Conservation (phyloP, 805 yeast genomes). For the Candida silvicultrix region DNA sequence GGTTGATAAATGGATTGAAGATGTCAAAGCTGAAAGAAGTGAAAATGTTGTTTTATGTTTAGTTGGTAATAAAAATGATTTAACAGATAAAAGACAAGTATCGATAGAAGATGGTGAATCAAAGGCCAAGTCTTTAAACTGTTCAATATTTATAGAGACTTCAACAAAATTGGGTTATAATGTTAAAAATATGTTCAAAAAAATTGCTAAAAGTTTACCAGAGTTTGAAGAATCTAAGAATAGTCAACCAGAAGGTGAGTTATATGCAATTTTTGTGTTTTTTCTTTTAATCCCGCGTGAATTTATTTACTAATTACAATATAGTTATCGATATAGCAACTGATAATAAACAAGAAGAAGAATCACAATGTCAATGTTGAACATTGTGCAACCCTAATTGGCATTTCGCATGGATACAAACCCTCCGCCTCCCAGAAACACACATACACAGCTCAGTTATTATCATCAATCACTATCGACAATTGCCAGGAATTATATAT, state of each 20-base stretch:
- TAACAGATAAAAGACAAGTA: slow-evolving; percentile 75
- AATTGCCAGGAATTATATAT: no score
- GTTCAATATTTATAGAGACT: slow-evolving; percentile 83
- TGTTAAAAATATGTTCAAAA: slow-evolving; percentile 83
- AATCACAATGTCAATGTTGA: slow-evolving; percentile 20
- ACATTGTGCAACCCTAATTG: no score
- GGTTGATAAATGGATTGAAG: slow-evolving; percentile 89
- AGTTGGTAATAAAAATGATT: slow-evolving; percentile 89
- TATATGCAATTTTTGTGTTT: not conserved
- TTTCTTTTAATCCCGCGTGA: no score
- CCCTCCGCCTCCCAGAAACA: no score
- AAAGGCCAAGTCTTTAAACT: slow-evolving; percentile 64
- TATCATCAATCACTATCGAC: no score
- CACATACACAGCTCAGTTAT: no score
- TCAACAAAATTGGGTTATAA: slow-evolving; percentile 94
- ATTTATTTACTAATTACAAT: no score
- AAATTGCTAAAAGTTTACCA: slow-evolving; percentile 86
- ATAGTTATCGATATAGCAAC: slow-evolving; percentile 21
- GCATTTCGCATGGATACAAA: no score
- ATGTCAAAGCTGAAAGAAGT: slow-evolving; percentile 90
- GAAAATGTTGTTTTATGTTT: slow-evolving; percentile 81
- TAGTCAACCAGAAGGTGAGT: slow-evolving; percentile 17
- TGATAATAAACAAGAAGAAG: slow-evolving; percentile 16
- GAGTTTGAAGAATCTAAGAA: slow-evolving; percentile 48
- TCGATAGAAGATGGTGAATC: slow-evolving; percentile 79